Evolutionary conservation across 495 filamentous ascomycete species (phyloP), one percentile per base, ranked within the genome.

Genomic region (Penicillium coffeae): DNA sequence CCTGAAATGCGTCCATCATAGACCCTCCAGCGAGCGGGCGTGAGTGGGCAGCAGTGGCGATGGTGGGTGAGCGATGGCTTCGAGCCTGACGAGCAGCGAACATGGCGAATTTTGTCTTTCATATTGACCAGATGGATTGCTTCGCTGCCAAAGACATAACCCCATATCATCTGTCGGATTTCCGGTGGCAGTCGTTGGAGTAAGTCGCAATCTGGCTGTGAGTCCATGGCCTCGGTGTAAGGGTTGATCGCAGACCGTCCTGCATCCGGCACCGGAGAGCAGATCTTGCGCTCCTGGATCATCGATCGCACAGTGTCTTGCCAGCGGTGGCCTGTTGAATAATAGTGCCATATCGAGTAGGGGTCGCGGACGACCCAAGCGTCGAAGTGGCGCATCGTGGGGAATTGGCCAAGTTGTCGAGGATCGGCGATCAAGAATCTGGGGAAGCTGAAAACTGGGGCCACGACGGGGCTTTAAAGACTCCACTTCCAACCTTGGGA

Each of bases 81-180:
- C 2, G 41, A 32, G 10, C 52, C 19, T 2, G 60, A 18, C 1
- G 18, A 9, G 54, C 71, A 74, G 37, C 66, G 62, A 4, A 74
- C 66, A 42, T 74, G 71, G 9, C 64, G 63, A 50, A 74, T 64
- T 45, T 71, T 69, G 38, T 67, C 55, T 45, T 70, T 71, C 27
- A 74, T 38, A 34, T 68, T 65, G 39, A 74, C 71, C 21, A 72
- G 60, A 45, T 71, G 71, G 8, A 74, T 52, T 38, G 61, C 68
- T 12, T 68, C 60, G 39, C 72, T 60, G 52, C 67, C 68, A 47
- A 80, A 73, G 53, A 78, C 72, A 45, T 79, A 74, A 13, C 60
- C 56, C 60, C 77, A 82, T 32, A 82, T 82, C 44, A 79, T 70
- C 20, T 77, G 59, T 12, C 80, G 75, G 45, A 84, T 69, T 59